phyloP scores from a whole-genome alignment of 352 stramenopile species.

The Globisporangium canariense region DNA sequence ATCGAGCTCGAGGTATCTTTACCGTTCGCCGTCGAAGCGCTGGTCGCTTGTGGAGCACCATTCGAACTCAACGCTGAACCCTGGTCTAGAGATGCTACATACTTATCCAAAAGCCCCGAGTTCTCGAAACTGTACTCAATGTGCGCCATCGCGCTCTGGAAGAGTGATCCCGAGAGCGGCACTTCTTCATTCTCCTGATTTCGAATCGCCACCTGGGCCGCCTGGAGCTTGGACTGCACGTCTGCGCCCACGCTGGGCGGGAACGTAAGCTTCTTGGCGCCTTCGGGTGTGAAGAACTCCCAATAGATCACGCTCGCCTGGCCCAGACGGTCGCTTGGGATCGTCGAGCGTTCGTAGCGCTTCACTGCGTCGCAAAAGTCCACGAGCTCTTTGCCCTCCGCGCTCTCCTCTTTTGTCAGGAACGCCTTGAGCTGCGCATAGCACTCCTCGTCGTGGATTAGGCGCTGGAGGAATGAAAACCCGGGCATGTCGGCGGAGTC shows the following conservation, averaged over 20 bases:
- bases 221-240: slow-evolving; percentile 68
- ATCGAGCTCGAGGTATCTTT: slow-evolving; percentile 18
- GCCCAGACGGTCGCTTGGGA: slow-evolving; percentile 64
- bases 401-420: slow-evolving; percentile 54
- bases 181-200: slow-evolving; percentile 17
- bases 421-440: slow-evolving; percentile 81
- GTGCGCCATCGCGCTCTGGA: slow-evolving; percentile 66
- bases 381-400: slow-evolving; percentile 58
- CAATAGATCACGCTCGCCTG: slow-evolving; percentile 82
- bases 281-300: slow-evolving; percentile 74
- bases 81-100: slow-evolving; percentile 67
- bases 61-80: slow-evolving; percentile 9
- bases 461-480: slow-evolving; percentile 84
- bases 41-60: slow-evolving; percentile 4
- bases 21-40: slow-evolving; percentile 4
- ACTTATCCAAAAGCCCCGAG: slow-evolving; percentile 73
- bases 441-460: slow-evolving; percentile 88
- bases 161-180: slow-evolving; percentile 45
- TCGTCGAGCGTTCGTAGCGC: slow-evolving; percentile 70
- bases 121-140: slow-evolving; percentile 69
- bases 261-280: slow-evolving; percentile 58
- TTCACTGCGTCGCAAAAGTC: slow-evolving; percentile 85
- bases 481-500: slow-evolving; percentile 61
- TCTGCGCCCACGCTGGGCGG: slow-evolving; percentile 41
- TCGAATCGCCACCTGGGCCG: slow-evolving; percentile 39